Conservation (phyloP, 345 rosid genomes). For the Rhizophora mangle region DNA sequence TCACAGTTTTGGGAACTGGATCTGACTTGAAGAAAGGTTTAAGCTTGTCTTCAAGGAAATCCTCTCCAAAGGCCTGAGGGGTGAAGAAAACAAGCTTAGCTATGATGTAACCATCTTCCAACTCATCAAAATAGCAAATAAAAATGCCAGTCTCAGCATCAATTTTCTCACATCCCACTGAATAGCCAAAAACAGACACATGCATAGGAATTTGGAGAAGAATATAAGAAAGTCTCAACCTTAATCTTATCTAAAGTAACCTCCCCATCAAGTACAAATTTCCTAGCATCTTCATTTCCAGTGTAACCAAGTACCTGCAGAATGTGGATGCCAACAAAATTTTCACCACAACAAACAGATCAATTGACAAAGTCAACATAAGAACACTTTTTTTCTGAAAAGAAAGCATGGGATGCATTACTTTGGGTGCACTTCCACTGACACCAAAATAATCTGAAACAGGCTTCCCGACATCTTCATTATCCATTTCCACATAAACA, state of each 20-base stretch:
- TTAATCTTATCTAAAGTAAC: conserved; percentile 64
- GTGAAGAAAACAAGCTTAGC: background rate
- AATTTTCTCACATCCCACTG: background rate
- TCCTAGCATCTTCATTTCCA: conserved; percentile 80
- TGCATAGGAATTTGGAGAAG: background rate
- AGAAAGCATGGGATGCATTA: conserved; percentile 17
- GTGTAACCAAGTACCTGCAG: conserved; percentile 75
- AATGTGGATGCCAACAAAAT: conserved; percentile 11
- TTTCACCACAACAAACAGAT: conserved; percentile 4
- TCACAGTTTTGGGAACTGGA: conserved; percentile 86
- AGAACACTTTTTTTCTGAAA: background rate
- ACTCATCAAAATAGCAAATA: too few species aligned
- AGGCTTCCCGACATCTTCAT: conserved; percentile 88
- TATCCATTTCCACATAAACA: conserved; percentile 81
- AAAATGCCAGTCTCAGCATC: background rate
- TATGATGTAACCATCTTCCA: too few species aligned
- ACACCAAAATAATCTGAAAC: conserved; percentile 93
- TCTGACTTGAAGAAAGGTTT: conserved; percentile 95
- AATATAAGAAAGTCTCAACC: conserved; percentile 37
- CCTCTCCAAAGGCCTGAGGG: conserved; percentile 61
- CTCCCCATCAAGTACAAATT: conserved; percentile 62
- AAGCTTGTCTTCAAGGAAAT: conserved; percentile 68
- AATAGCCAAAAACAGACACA: background rate
- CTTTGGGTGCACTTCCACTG: conserved; percentile 59
- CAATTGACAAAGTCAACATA: background rate